Evolutionary conservation across 2,329 filamentous ascomycete species (phyloP).

Genomic region (Dichotomopilus funicola): DNA sequence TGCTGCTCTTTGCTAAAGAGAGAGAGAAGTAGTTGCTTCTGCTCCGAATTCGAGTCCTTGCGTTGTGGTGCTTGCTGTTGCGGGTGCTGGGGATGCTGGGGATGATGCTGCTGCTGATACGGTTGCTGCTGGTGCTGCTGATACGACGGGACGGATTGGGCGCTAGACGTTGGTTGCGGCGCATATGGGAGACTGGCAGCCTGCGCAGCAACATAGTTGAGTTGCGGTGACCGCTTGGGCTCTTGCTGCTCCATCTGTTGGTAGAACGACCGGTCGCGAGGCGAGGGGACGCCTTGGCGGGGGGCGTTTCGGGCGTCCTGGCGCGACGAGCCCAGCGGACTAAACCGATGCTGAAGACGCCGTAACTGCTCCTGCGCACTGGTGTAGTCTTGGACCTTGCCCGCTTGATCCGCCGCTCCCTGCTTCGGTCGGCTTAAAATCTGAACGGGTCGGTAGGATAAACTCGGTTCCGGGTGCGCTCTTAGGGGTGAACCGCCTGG

Average conservation of each 20-base stretch:
- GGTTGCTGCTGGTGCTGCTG: constrained; percentile 18
- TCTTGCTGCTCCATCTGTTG: constrained; percentile 16
- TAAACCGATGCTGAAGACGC: constrained; percentile 19
- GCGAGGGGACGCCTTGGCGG: constrained; percentile 17
- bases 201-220: constrained; percentile 13
- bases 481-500: constrained; percentile 29
- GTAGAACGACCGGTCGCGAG: constrained; percentile 14
- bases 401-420: constrained; percentile 14
- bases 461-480: constrained; percentile 32
- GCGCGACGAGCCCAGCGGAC: constrained; percentile 19
- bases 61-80: constrained; percentile 28
- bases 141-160: constrained; percentile 1
- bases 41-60: constrained; percentile 35
- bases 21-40: constrained; percentile 47
- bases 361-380: constrained; percentile 15
- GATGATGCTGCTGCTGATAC: constrained; percentile 22
- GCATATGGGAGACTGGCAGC: constrained; percentile 18
- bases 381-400: constrained; percentile 8
- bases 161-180: constrained; percentile 23
- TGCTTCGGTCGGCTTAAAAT: constrained; percentile 34
- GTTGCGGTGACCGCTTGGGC: constrained; percentile 15
- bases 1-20: constrained; percentile 50
- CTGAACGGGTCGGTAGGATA: constrained; percentile 35
- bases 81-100: constrained; percentile 22
- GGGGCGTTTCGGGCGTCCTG: constrained; percentile 14